Percentiles rank a stretch among this genome's conserved stretches.
Conservation (phyloP, 2,329 filamentous ascomycete genomes). For the Pestalotiopsis sp. region DNA sequence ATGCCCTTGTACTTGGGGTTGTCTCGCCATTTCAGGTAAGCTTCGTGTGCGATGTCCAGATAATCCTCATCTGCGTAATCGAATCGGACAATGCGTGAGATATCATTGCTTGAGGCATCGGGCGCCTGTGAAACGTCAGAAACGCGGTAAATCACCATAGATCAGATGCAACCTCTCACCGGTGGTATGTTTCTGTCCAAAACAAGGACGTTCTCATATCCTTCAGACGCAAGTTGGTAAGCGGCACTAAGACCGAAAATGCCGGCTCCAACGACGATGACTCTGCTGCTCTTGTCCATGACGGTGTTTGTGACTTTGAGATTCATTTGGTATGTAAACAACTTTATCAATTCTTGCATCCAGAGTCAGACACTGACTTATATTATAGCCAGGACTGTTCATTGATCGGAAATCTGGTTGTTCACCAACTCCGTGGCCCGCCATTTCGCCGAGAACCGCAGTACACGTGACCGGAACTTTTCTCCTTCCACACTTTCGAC, state of each 20-base stretch:
- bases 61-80: slow-evolving; percentile 34
- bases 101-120: slow-evolving; percentile 41
- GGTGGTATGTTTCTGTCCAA: background rate
- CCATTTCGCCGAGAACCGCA: background rate
- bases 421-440: background rate
- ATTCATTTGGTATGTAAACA: background rate
- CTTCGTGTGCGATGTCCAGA: slow-evolving; percentile 29
- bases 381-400: background rate
- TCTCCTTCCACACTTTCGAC: background rate
- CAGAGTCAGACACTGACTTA: too few relatives aligned
- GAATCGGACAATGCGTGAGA: slow-evolving; percentile 39
- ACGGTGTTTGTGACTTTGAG: background rate
- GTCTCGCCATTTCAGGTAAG: slow-evolving; percentile 12
- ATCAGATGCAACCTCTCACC: background rate
- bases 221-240: background rate
- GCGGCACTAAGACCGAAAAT: background rate
- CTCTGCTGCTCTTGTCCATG: background rate
- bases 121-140: slow-evolving; percentile 20
- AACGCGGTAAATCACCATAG: background rate
- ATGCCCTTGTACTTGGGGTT: background rate
- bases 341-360: background rate
- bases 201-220: background rate
- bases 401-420: background rate
- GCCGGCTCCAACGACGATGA: background rate
- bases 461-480: background rate